A percentile compares a stretch with the other conserved stretches of the same genome.
These are phyloP conservation scores for Russula compacta DNA, from an alignment of 768 basidiomycete genomes.

Conservation along the genomic window DNA sequence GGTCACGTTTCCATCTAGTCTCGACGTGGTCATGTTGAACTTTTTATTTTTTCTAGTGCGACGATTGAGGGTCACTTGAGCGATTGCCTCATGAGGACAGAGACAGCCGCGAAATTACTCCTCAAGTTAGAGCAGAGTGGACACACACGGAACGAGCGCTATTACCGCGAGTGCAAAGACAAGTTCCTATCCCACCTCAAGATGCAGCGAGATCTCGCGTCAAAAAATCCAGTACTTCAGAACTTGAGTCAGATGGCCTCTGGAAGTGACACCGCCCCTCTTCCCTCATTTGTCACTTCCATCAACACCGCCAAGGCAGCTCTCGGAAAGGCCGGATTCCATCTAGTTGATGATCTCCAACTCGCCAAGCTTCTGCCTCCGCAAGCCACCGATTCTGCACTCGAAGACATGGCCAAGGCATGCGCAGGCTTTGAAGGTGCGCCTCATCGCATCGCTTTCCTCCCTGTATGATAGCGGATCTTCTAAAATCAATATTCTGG, in stretches of 20 bases:
- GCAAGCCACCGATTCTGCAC: background rate
- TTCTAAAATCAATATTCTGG: background rate
- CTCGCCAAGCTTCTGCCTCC: constrained; percentile 7
- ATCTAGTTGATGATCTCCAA: background rate
- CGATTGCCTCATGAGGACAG: background rate
- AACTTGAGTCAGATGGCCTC: background rate
- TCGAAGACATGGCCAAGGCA: constrained; percentile 14
- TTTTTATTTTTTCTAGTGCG: background rate
- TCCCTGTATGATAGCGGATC: background rate
- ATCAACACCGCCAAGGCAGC: background rate
- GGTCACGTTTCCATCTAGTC: background rate
- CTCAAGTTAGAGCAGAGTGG: constrained; percentile 11
- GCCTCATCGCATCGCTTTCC: background rate
- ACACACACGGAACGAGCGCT: constrained; percentile 8
- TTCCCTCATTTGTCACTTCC: background rate
- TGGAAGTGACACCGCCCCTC: background rate
- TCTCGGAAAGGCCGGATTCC: background rate
- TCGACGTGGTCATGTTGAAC: background rate
- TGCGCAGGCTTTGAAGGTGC: constrained; percentile 18
- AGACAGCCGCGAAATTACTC: background rate
- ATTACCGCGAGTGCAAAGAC: constrained; percentile 14
- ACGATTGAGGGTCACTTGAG: background rate
- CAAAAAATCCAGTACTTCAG: background rate
- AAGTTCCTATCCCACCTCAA: constrained; percentile 11
- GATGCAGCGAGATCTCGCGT: background rate